Evolutionary conservation across 2,329 filamentous ascomycete species (phyloP).

Genomic region (Aspergillus thermomutatus): DNA sequence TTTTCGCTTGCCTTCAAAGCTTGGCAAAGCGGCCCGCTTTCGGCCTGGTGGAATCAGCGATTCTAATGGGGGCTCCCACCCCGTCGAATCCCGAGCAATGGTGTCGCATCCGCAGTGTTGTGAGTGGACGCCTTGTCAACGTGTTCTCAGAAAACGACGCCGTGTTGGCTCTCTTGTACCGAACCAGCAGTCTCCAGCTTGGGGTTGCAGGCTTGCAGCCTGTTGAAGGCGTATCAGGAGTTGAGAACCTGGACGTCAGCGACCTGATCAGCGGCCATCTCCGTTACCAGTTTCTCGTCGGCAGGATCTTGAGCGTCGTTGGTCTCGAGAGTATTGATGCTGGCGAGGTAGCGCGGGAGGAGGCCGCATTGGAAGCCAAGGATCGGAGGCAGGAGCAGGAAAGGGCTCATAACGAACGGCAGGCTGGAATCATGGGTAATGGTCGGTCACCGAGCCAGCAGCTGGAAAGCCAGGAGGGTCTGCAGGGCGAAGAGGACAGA

Average conservation of each 20-base stretch:
- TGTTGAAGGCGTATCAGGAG: slow-evolving; percentile 51
- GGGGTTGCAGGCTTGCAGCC: slow-evolving; percentile 81
- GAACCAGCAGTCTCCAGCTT: slow-evolving; percentile 75
- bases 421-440: slow-evolving; percentile 23
- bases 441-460: slow-evolving; percentile 12
- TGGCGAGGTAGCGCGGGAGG: slow-evolving; percentile 43
- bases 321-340: slow-evolving; percentile 65
- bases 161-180: slow-evolving; percentile 82
- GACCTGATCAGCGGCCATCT: slow-evolving; percentile 66
- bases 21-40: slow-evolving; percentile 77
- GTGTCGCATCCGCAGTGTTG: slow-evolving; percentile 72
- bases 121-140: slow-evolving; percentile 79
- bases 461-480: slow-evolving; percentile 19
- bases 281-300: slow-evolving; percentile 65
- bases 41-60: slow-evolving; percentile 76
- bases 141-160: slow-evolving; percentile 86
- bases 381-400: slow-evolving; percentile 39
- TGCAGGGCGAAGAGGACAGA: slow-evolving; percentile 17
- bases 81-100: slow-evolving; percentile 71
- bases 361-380: slow-evolving; percentile 37
- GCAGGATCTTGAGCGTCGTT: slow-evolving; percentile 63
- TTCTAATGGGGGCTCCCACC: slow-evolving; percentile 77
- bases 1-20: slow-evolving; percentile 74
- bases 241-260: slow-evolving; percentile 66
- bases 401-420: slow-evolving; percentile 28